Percentiles rank a stretch among this genome's conserved stretches.
phyloP scores from a whole-genome alignment of 2,329 filamentous ascomycete genomes.

The Proliferodiscus dingleyae region DNA sequence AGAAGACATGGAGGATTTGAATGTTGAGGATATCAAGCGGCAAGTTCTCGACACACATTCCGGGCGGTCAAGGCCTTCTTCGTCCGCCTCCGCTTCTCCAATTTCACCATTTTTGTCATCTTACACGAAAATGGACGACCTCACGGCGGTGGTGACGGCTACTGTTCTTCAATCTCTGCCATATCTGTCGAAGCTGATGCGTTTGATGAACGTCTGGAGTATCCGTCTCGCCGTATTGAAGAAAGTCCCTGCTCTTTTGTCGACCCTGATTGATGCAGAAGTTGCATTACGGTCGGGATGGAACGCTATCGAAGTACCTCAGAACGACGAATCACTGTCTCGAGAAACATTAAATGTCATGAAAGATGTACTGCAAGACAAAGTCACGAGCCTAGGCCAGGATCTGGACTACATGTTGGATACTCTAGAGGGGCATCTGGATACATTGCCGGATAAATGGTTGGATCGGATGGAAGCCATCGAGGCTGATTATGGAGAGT shows the following conservation, averaged over 20 bases:
- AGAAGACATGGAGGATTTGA: constrained; percentile 61
- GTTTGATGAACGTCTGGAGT: constrained; percentile 73
- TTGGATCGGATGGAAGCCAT: constrained; percentile 78
- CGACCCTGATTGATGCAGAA: constrained; percentile 61
- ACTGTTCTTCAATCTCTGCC: constrained; percentile 88
- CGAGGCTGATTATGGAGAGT: constrained; percentile 73
- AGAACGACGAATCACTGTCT: constrained; percentile 13
- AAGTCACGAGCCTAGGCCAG: constrained; percentile 64
- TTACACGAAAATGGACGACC: constrained; percentile 76
- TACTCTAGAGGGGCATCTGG: constrained; percentile 73
- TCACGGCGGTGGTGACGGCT: constrained; percentile 84
- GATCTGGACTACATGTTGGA: constrained; percentile 84
- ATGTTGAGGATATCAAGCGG: constrained; percentile 82
- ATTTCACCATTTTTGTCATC: constrained; percentile 40
- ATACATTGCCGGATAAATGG: constrained; percentile 83
- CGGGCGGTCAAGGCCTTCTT: constrained; percentile 49
- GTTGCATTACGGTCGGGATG: constrained; percentile 62
- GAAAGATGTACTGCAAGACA: constrained; percentile 58
- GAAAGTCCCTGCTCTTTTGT: constrained; percentile 65
- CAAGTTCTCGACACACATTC: constrained; percentile 81
- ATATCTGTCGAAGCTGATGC: constrained; percentile 67
- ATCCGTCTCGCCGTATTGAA: constrained; percentile 70
- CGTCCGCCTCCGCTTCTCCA: constrained; percentile 41
- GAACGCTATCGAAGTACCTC: constrained; percentile 47
- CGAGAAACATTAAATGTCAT: constrained; percentile 50